Evolutionary conservation across 2,329 filamentous ascomycete genomes (phyloP).

Genomic region (Didymella arachidicola): DNA sequence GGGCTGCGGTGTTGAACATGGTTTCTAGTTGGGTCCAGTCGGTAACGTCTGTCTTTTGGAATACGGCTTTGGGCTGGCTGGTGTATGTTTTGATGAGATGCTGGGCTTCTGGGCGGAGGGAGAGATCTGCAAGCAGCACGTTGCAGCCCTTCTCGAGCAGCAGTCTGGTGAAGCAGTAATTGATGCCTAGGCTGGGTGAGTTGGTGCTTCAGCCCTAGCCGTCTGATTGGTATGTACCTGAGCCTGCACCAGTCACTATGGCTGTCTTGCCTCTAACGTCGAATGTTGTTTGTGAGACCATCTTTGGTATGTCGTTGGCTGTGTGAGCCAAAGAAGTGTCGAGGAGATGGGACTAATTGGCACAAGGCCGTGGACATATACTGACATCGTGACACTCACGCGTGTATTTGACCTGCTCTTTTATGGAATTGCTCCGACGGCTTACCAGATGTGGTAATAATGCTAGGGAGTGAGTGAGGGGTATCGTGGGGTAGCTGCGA

Average conservation of each 20-base stretch:
- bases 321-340: not conserved
- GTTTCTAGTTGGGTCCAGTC: slow-evolving; percentile 45
- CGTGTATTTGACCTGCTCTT: not conserved
- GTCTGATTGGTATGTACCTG: slow-evolving; percentile 26
- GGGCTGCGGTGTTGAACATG: slow-evolving; percentile 43
- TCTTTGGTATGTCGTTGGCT: not conserved
- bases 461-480: slow-evolving; percentile 16
- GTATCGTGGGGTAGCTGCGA: slow-evolving; percentile 28
- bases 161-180: slow-evolving; percentile 55
- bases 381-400: not conserved
- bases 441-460: slow-evolving; percentile 23
- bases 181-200: slow-evolving; percentile 52
- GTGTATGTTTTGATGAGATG: slow-evolving; percentile 35
- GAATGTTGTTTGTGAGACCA: slow-evolving; percentile 2
- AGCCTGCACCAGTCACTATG: slow-evolving; percentile 58
- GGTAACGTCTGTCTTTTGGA: slow-evolving; percentile 55
- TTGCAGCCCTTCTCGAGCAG: slow-evolving; percentile 57
- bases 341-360: not conserved
- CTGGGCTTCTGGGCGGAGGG: slow-evolving; percentile 57
- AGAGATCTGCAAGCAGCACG: slow-evolving; percentile 58
- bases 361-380: not conserved
- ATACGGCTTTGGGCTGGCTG: slow-evolving; percentile 50
- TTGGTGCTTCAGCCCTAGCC: not conserved
- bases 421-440: slow-evolving; percentile 6
- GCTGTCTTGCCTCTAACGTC: slow-evolving; percentile 56